phyloP scores from a whole-genome alignment of 177 flowering plant species.

The Vitis hybrid region DNA sequence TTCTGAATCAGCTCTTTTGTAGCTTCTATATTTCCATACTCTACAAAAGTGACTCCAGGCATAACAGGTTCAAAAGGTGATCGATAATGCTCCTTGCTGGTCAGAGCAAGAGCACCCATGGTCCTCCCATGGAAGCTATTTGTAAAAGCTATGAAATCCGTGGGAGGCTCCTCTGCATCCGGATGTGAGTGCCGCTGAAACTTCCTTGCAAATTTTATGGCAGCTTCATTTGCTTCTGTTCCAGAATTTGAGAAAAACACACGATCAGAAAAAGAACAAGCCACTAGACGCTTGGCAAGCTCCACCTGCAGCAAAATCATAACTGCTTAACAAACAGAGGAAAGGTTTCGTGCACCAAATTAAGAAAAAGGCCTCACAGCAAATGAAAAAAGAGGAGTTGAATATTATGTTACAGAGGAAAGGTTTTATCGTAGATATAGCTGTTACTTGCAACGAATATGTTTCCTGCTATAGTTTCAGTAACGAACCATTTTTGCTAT shows the following conservation, averaged over 20 bases:
- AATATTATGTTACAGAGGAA: neutral
- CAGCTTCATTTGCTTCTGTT: conserved; percentile 98
- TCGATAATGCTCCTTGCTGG: conserved; percentile 87
- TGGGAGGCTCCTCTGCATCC: conserved; percentile 51
- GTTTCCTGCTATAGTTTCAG: too few relatives aligned
- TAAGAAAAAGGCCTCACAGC: neutral
- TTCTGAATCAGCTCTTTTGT: conserved; percentile 47
- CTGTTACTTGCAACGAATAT: too few relatives aligned
- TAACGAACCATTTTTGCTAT: neutral
- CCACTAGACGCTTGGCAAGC: conserved; percentile 80
- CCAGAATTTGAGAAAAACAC: conserved; percentile 90
- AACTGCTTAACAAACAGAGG: neutral
- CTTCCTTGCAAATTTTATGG: conserved; percentile 87
- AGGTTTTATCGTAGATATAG: too few relatives aligned
- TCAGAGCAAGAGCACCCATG: conserved; percentile 92
- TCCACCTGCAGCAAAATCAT: conserved; percentile 51
- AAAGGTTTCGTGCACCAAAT: neutral
- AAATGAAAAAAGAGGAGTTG: neutral
- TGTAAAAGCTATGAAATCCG: conserved; percentile 71
- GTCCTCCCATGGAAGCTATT: conserved; percentile 93
- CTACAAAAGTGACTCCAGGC: conserved; percentile 90
- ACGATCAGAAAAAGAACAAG: conserved; percentile 79
- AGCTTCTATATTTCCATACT: conserved; percentile 73
- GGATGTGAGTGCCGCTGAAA: conserved; percentile 62
- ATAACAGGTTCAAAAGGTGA: conserved; percentile 89